Percentiles rank a stretch among this genome's conserved stretches.
Evolutionary conservation across 2,329 filamentous ascomycete species (phyloP).

Genomic region (Tolypocladium nubicola): DNA sequence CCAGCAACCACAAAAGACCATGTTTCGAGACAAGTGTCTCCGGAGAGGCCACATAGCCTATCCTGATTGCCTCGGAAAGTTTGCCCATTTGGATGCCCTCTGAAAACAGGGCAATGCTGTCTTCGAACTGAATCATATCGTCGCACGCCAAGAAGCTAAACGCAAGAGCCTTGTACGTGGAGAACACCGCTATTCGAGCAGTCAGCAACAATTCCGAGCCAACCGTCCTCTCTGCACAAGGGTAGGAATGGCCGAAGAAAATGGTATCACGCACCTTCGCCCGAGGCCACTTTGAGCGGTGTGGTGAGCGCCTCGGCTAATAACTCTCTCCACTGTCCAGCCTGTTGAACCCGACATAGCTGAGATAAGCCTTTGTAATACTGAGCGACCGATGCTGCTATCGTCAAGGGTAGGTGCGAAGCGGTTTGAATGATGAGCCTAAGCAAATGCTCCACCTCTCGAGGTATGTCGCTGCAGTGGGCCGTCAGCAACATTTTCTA

Average conservation of each 20-base stretch:
- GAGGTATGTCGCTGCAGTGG: background rate
- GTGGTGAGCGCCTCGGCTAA: conserved; percentile 17
- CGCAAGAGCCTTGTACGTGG: conserved; percentile 25
- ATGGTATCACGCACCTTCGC: conserved; percentile 8
- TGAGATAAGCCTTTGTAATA: conserved; percentile 31
- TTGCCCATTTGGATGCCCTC: conserved; percentile 24
- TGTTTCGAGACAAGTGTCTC: conserved; percentile 20
- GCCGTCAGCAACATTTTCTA: background rate
- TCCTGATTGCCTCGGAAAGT: conserved; percentile 31
- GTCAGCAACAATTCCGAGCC: background rate
- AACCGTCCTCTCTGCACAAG: background rate
- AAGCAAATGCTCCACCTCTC: conserved; percentile 18
- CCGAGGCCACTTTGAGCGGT: conserved; percentile 13
- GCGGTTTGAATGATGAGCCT: conserved; percentile 21
- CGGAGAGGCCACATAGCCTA: conserved; percentile 18
- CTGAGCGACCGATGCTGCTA: conserved; percentile 13
- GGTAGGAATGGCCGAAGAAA: background rate
- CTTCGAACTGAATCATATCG: conserved; percentile 29
- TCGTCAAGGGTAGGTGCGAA: conserved; percentile 9
- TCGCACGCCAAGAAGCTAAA: conserved; percentile 25
- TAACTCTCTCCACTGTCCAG: conserved; percentile 9
- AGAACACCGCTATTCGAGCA: background rate
- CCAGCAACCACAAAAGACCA: conserved; percentile 51
- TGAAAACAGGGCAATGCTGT: conserved; percentile 24
- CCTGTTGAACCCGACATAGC: conserved; percentile 18